Evolutionary conservation across 2,329 filamentous ascomycete species (phyloP).

Genomic region (Nakataea oryzae): DNA sequence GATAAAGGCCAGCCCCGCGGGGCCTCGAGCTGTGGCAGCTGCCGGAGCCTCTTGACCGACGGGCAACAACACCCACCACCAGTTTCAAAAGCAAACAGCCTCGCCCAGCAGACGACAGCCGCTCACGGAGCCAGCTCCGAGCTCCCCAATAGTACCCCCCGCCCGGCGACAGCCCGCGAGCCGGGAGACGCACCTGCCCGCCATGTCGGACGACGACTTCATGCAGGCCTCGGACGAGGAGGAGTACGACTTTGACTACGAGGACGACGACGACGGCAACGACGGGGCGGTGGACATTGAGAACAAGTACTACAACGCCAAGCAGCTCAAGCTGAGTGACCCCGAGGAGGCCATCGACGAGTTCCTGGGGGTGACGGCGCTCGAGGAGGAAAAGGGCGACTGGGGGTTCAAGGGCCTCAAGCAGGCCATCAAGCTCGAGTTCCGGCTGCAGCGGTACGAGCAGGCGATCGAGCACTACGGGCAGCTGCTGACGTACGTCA

Average conservation of each 20-base stretch:
- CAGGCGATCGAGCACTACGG: slow-evolving; percentile 88
- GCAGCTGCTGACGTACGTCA: slow-evolving; percentile 94
- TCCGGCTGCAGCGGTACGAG: slow-evolving; percentile 79
- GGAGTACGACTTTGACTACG: slow-evolving; percentile 97
- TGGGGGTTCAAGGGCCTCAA: slow-evolving; percentile 99
- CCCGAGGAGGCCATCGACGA: slow-evolving; percentile 84
- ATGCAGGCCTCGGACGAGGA: slow-evolving; percentile 89
- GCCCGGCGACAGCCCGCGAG: neutral
- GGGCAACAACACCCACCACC: neutral
- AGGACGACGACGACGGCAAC: slow-evolving; percentile 79
- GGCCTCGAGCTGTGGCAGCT: neutral
- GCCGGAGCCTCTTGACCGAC: neutral
- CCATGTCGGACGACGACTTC: slow-evolving; percentile 82
- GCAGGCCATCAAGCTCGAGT: slow-evolving; percentile 95
- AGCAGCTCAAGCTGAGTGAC: slow-evolving; percentile 83
- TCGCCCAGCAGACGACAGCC: neutral
- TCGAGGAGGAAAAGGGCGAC: slow-evolving; percentile 89
- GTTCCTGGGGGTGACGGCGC: slow-evolving; percentile 74
- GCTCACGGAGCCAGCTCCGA: neutral
- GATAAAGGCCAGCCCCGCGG: neutral
- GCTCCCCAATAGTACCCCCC: neutral
- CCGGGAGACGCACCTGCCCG: slow-evolving; percentile 15
- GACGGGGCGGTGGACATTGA: slow-evolving; percentile 88
- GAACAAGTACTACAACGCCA: slow-evolving; percentile 99
- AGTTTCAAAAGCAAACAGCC: too few relatives aligned